These are phyloP conservation scores for Apophysomyces trapeziformis DNA, from an alignment of 371 early-diverging fungal species.

Conservation along the genomic window DNA sequence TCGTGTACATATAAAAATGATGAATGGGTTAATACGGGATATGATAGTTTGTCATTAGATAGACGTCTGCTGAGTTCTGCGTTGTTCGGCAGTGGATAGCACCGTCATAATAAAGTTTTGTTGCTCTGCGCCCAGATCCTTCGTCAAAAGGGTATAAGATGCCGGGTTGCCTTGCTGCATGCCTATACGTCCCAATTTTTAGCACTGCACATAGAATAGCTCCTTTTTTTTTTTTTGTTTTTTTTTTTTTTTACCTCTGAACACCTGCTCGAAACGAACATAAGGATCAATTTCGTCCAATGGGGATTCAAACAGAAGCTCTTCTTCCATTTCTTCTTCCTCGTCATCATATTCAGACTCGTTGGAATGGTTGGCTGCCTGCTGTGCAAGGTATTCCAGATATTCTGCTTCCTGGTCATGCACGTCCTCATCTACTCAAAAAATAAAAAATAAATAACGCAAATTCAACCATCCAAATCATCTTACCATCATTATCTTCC, in stretches of 20 bases:
- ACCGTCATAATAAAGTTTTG: constrained; percentile 51
- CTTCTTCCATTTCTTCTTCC: constrained; percentile 77
- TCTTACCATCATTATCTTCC: constrained; percentile 30
- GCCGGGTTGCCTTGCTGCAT: constrained; percentile 48
- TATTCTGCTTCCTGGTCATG: constrained; percentile 66
- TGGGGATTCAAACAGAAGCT: constrained; percentile 81
- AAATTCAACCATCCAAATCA: constrained; percentile 4
- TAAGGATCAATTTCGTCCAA: constrained; percentile 87
- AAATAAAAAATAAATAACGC: not conserved
- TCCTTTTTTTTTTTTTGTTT: no score
- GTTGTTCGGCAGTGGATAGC: constrained; percentile 48
- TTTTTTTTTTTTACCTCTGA: constrained; percentile 37
- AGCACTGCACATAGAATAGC: not conserved
- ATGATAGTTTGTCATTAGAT: not conserved
- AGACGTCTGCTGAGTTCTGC: constrained; percentile 10
- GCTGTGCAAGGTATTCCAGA: constrained; percentile 66
- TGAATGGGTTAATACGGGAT: constrained; percentile 1
- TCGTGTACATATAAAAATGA: constrained; percentile 7
- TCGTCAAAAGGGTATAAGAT: constrained; percentile 56
- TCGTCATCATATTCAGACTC: constrained; percentile 61
- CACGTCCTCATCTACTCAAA: constrained; percentile 57
- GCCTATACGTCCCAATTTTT: constrained; percentile 18
- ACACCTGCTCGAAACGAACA: constrained; percentile 67
- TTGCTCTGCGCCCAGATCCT: constrained; percentile 54
- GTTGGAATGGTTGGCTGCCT: constrained; percentile 41